Evolutionary conservation across 768 basidiomycete genomes (phyloP), one percentile per base, ranked within the genome.

Genomic region (Russula compacta): DNA sequence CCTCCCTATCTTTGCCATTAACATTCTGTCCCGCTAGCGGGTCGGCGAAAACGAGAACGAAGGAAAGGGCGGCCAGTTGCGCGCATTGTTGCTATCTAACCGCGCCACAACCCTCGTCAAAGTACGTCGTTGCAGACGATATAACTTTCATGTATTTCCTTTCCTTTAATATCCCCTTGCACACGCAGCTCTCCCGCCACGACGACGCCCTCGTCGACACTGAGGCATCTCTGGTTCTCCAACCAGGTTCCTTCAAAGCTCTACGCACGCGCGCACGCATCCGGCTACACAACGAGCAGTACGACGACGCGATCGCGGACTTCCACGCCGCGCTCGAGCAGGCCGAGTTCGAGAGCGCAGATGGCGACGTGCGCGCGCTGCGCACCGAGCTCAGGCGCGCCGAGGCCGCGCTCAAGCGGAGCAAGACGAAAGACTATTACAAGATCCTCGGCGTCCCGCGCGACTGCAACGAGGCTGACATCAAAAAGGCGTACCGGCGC

Each of bases 401-500:
- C 0, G 90, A 95, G 73, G 82, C 81, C 4, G 85, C 81, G 55
- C 75, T 93, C 64, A 93, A 92, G 79, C 76, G 87, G 65, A 91
- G 89, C 75, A 93, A 94, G 77, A 85, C 87, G 57, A 93, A 92
- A 73, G 92, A 94, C 69, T 91, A 91, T 69, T 90, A 89, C 71
- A 89, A 89, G 74, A 90, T 90, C 66, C 77, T 91, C 15, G 78
- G 77, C 19, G 72, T 90, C 4, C 24, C 77, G 21, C 74, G 82
- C 60, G 85, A 86, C 29, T 86, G 84, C 67, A 75, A 74, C 1
- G 87, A 89, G 32, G 53, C 67, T 4, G 92, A 94, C 32, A 87
- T 97, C 67, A 94, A 90, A 78, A 97, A 94, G 74, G 95, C 81
- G 36, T 98, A 98, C 72, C 80, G 93, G 61, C 80, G 85, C 67